Evolutionary conservation across 371 early-diverging fungal genomes (phyloP), one percentile per base, ranked within the genome.

Genomic region (Apophysomyces trapeziformis): DNA sequence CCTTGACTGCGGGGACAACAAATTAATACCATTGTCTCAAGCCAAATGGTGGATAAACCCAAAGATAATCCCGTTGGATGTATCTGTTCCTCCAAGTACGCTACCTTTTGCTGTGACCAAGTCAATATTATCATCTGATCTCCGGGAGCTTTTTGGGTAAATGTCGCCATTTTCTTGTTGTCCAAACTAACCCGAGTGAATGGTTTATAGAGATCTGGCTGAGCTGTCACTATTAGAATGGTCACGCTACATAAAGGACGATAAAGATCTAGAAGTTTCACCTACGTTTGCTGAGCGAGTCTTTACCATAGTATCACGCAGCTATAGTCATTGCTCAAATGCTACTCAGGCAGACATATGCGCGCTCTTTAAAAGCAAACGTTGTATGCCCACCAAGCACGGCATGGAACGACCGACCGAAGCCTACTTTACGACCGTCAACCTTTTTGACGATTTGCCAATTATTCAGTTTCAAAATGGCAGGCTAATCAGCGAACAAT

Each of bases 361-460:
- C 7, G 58, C 64, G 1, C 37, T 86, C 6, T 68, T 96, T 5
- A 41, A 72, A 16, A 45, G 57, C 5, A 83, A 83, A 56, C 70
- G 67, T 43, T 93, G 94, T 69, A 84, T 96, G 5, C 91, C 92
- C 0, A 94, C 96, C 2, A 80, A 82, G 46, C 72, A 77, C 39
- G 95, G 96, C 5, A 79, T 93, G 78, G 78, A 83, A 45, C 2
- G 73, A 0, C 95, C 97, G 2, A 65, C 58, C 5, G 90, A 95
- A 21, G 76, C 91, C 1, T 96, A 96, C 65, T 93, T 95, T 73
- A 75, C 82, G 32, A 84, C 77, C 2, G 95, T 95, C 7, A 93
- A 90, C 8, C 68, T 96, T 0, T 95, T 96, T 76, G 89, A 87
- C 16, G 95, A 95, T 72, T 73, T 96, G 18, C 93, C 96, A 3